These are phyloP conservation scores for Debaryomyces castellii DNA, from an alignment of 805 yeast genomes.

Conservation along the genomic window DNA sequence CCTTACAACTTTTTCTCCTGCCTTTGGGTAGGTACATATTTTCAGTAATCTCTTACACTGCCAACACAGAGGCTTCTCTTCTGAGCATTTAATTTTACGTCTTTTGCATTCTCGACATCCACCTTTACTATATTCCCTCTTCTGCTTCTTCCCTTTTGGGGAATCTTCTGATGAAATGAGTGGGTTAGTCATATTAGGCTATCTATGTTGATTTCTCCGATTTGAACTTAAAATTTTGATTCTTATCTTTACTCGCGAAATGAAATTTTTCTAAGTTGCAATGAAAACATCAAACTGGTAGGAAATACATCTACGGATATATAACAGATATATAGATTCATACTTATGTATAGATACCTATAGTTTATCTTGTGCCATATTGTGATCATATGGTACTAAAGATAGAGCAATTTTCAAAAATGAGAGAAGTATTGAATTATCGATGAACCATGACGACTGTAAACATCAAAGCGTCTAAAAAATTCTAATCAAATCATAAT, in stretches of 20 bases:
- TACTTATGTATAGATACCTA: no score
- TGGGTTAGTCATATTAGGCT: background rate
- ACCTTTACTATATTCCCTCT: conserved; percentile 26
- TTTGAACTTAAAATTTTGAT: background rate
- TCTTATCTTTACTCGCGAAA: background rate
- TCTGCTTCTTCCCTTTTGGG: background rate
- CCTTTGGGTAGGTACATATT: conserved; percentile 25
- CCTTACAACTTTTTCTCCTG: conserved; percentile 26
- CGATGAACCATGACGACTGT: no score
- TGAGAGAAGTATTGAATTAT: no score
- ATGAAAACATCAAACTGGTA: no score
- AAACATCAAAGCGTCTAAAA: no score
- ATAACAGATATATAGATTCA: no score
- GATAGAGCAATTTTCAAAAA: no score
- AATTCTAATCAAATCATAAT: no score
- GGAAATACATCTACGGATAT: no score
- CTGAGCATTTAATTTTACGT: conserved; percentile 43
- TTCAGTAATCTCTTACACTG: conserved; percentile 32
- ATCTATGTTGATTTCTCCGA: background rate
- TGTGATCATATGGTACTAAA: no score
- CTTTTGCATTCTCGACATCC: conserved; percentile 46
- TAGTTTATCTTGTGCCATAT: no score
- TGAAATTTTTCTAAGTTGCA: background rate
- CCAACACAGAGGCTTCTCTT: conserved; percentile 33
- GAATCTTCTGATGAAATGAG: background rate